Evolutionary conservation across 371 early-diverging fungal genomes (phyloP).

Genomic region (Syncephalis fuscata): DNA sequence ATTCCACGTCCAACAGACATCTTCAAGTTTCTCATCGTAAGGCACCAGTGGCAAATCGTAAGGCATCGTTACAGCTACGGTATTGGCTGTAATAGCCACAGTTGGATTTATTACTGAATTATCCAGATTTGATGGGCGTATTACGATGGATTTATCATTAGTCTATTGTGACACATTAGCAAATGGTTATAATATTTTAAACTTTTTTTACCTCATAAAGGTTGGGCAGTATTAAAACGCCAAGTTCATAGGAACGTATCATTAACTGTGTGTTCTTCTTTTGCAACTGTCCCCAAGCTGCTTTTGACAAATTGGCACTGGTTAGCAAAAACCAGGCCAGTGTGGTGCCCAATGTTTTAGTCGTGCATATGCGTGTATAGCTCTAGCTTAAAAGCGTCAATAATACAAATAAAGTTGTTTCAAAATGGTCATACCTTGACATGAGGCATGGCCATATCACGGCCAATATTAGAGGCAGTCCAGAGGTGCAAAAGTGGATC

Average conservation of each 20-base stretch:
- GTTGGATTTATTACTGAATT: conserved; percentile 5
- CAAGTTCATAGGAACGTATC: conserved; percentile 39
- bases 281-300: conserved; percentile 22
- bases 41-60: conserved; percentile 35
- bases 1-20: conserved; percentile 10
- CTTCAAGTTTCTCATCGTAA: conserved; percentile 12
- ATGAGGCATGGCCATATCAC: conserved; percentile 42
- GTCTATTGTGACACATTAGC: background rate
- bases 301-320: conserved; percentile 31
- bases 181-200: background rate
- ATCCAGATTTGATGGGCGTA: background rate
- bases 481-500: conserved; percentile 24
- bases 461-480: conserved; percentile 22
- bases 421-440: conserved; percentile 18
- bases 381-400: too few species aligned
- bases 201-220: conserved; percentile 20
- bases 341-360: conserved; percentile 14
- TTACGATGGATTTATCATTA: background rate
- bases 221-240: conserved; percentile 25
- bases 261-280: conserved; percentile 22
- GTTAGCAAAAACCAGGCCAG: conserved; percentile 32
- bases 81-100: background rate
- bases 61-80: conserved; percentile 24
- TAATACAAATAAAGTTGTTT: background rate
- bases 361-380: conserved; percentile 18